These are phyloP conservation scores for Podospora comata DNA, from an alignment of 495 filamentous ascomycete genomes.

Conservation along the genomic window DNA sequence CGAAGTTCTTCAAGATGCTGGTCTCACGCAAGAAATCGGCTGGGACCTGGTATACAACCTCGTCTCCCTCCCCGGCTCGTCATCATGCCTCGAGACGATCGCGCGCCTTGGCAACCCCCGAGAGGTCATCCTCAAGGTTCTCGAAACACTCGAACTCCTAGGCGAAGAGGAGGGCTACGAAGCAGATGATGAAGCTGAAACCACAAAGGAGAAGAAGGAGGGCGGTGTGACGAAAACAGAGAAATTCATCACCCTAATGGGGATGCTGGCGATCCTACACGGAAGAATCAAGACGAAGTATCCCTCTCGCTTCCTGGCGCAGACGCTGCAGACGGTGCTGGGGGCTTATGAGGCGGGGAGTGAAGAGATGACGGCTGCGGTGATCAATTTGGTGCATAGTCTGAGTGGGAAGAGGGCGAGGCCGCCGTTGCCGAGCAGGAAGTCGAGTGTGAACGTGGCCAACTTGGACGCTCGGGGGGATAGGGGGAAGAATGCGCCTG, in stretches of 20 bases:
- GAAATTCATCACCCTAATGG: slow-evolving; percentile 73
- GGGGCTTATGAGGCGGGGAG: slow-evolving; percentile 59
- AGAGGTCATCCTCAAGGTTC: slow-evolving; percentile 87
- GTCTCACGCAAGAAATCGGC: slow-evolving; percentile 84
- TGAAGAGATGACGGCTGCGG: slow-evolving; percentile 64
- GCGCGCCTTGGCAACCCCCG: slow-evolving; percentile 86
- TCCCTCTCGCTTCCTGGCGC: slow-evolving; percentile 89
- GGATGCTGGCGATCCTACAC: slow-evolving; percentile 82
- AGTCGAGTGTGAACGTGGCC: slow-evolving; percentile 56
- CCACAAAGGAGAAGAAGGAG: slow-evolving; percentile 17
- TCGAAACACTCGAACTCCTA: slow-evolving; percentile 61
- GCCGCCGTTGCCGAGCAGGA: slow-evolving; percentile 70
- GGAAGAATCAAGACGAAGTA: slow-evolving; percentile 83
- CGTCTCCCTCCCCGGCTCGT: slow-evolving; percentile 69
- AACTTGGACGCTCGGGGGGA: slow-evolving; percentile 47
- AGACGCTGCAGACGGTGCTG: slow-evolving; percentile 74
- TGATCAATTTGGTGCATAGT: slow-evolving; percentile 71
- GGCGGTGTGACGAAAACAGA: slow-evolving; percentile 28
- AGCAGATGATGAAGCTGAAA: slow-evolving; percentile 23
- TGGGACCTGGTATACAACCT: slow-evolving; percentile 93
- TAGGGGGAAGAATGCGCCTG: slow-evolving; percentile 59
- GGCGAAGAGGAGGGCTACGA: slow-evolving; percentile 39
- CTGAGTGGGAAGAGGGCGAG: slow-evolving; percentile 64
- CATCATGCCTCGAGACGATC: slow-evolving; percentile 68
- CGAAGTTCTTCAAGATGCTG: slow-evolving; percentile 74